Evolutionary conservation across 2,329 filamentous ascomycete species (phyloP), one percentile per base, ranked within the genome.

Genomic region (Pestalotiopsis sp.): DNA sequence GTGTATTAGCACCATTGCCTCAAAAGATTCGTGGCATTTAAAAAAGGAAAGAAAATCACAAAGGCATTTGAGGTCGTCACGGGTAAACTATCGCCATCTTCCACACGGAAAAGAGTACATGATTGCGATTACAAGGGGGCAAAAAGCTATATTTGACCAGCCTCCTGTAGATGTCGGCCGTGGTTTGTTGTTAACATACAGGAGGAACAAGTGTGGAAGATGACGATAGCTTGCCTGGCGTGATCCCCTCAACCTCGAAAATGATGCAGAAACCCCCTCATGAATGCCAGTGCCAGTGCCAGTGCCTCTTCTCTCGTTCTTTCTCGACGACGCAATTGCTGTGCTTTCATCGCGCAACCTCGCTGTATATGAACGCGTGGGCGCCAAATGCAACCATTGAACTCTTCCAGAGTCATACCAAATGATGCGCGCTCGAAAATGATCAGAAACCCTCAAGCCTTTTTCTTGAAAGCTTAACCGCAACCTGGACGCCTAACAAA

Each of bases 201-300:
- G 88, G 80, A 83, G 81, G 81, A 75, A 79, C 77, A 77, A 79
- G 82, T 81, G 83, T 86, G 85, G 88, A 91, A 89, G 88, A 90
- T 87, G 88, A 90, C 89, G 88, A 89, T 89, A 86, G 88, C 87
- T 87, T 88, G 88, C 87, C 87, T 88, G 85, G 84, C 82, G 81
- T 85, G 80, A 82, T 79, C 80, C 75, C 79, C 17, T 63, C 58
- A 36, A 59, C 70, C 73, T 76, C 77, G 76, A 77, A 71, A 76
- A 75, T 71, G 69, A 79, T 79, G 78, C 75, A 74, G 62, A 52
- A 68, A 70, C 64, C n/a, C 17, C 73, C 73, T 66, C 66, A 72
- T 73, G 72, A 73, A 70, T 68, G 67, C 64, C 64, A 67, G 66
- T 59, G 63, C 39, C 39, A 62, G 66, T 69, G 70, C 64, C 69